phyloP scores from a whole-genome alignment of 345 rosid species.

The Turnera subulata region DNA sequence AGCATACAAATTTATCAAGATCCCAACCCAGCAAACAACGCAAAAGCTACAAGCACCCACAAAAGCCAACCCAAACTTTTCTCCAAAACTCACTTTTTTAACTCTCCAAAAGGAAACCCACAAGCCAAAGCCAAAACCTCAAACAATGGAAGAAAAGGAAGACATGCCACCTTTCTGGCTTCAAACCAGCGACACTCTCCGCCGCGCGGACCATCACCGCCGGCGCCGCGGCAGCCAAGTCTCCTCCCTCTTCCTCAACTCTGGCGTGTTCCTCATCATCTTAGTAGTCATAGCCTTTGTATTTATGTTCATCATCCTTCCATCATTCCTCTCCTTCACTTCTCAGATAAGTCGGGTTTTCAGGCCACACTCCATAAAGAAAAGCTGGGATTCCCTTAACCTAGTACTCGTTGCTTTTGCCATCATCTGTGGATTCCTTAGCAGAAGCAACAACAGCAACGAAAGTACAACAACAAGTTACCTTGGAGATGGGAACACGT shows the following conservation, averaged over 20 bases:
- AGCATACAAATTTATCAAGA: neutral
- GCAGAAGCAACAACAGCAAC: slow-evolving; percentile 28
- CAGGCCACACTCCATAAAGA: slow-evolving; percentile 58
- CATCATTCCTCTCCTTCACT: slow-evolving; percentile 43
- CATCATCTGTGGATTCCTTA: slow-evolving; percentile 63
- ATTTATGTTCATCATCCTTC: slow-evolving; percentile 42
- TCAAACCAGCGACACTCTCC: slow-evolving; percentile 27
- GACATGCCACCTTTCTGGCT: slow-evolving; percentile 70
- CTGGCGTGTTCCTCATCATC: slow-evolving; percentile 38
- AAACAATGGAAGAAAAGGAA: slow-evolving; percentile 51
- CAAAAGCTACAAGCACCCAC: neutral
- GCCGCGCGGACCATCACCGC: slow-evolving; percentile 12
- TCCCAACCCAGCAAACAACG: neutral
- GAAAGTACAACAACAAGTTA: slow-evolving; percentile 7
- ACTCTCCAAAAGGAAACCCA: neutral
- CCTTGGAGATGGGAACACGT: slow-evolving; percentile 26
- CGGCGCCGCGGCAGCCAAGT: slow-evolving; percentile 31
- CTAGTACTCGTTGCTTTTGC: slow-evolving; percentile 74
- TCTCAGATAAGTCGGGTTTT: slow-evolving; percentile 55
- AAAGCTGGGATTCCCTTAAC: slow-evolving; percentile 73
- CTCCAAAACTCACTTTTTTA: neutral
- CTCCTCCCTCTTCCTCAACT: slow-evolving; percentile 37
- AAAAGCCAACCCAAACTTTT: neutral
- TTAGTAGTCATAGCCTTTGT: slow-evolving; percentile 25
- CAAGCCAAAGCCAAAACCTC: neutral